phyloP scores from a whole-genome alignment of 1,139 yeast species.

The Diutina rugosa region DNA sequence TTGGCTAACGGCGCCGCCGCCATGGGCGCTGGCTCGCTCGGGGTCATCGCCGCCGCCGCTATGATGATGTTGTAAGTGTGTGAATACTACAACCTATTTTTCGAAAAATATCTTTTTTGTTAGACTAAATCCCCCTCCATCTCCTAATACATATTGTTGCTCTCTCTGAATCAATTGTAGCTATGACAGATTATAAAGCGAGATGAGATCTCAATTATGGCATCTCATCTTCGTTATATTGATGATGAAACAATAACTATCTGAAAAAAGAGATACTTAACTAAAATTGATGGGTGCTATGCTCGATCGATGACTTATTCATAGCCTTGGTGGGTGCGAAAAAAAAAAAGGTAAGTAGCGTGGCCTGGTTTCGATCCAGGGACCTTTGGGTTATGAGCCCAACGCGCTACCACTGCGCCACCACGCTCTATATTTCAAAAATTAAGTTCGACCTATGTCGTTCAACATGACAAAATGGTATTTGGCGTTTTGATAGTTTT shows the following conservation, averaged over 20 bases:
- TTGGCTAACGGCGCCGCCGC: background rate
- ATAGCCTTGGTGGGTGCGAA: background rate
- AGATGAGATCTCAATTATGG: no score
- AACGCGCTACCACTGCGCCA: conserved; percentile 3
- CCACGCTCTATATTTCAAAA: background rate
- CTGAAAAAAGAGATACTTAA: no score
- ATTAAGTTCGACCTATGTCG: background rate
- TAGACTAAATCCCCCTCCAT: background rate
- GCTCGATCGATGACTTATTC: no score
- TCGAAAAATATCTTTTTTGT: no score
- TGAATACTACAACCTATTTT: background rate
- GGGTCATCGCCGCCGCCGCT: background rate
- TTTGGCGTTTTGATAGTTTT: background rate
- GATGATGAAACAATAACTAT: no score
- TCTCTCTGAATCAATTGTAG: background rate
- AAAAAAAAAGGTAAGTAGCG: background rate
- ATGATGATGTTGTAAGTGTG: background rate
- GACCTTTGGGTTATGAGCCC: conserved; percentile 3
- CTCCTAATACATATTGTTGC: background rate
- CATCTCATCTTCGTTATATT: no score
- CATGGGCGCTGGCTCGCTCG: conserved; percentile 2
- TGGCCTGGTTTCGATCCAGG: conserved; percentile 2
- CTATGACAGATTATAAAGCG: no score
- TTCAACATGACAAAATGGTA: background rate
- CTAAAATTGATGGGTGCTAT: no score